These are phyloP conservation scores for Paspalum vaginatum DNA, from an alignment of 176 grass and related monocot genomes.

Conservation along the genomic window DNA sequence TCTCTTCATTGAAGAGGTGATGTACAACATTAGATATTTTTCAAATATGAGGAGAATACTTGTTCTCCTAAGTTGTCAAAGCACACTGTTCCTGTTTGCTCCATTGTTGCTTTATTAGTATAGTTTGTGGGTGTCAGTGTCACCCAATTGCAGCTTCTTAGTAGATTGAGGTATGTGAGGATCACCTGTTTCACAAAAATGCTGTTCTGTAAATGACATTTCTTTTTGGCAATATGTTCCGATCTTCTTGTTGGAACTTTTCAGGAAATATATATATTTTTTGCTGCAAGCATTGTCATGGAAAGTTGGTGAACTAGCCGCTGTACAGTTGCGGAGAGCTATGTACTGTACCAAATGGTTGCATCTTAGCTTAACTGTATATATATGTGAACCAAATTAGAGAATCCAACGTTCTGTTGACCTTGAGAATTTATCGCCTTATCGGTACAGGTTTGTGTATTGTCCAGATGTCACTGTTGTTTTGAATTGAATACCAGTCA, in stretches of 20 bases:
- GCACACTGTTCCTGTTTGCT: constrained; percentile 2
- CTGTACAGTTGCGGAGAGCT: constrained; percentile 5
- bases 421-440: neutral
- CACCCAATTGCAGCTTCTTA: neutral
- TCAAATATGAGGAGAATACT: constrained; percentile 38
- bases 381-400: neutral
- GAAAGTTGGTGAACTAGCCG: constrained; percentile 5
- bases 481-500: neutral
- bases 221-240: constrained; percentile 25
- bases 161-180: constrained; percentile 5
- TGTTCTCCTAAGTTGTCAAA: constrained; percentile 32
- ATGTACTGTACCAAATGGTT: neutral
- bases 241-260: neutral
- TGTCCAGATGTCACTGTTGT: neutral
- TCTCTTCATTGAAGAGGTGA: constrained; percentile 26
- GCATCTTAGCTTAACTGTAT: constrained; percentile 11
- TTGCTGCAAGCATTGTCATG: neutral
- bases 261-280: constrained; percentile 1
- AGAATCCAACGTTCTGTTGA: neutral
- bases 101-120: neutral
- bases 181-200: neutral
- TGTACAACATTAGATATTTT: constrained; percentile 32
- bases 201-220: neutral
- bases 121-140: neutral
- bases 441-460: neutral